Conservation (phyloP, 176 grass and related monocot genomes). For the Raddia distichophylla region DNA sequence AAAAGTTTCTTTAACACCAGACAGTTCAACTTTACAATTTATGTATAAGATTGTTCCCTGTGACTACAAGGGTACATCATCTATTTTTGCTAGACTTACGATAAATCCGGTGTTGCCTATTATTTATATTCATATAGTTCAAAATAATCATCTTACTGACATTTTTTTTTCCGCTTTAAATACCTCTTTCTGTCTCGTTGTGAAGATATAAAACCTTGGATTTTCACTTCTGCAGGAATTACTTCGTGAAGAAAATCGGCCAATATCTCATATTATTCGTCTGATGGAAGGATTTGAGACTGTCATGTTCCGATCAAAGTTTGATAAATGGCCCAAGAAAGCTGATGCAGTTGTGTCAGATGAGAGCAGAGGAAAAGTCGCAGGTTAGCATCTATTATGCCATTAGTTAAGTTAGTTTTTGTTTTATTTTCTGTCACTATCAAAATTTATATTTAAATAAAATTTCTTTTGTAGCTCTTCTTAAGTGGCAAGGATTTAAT, state of each 20-base stretch:
- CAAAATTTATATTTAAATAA: constrained; percentile 22
- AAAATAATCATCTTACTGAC: neutral
- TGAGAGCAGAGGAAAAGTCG: constrained; percentile 98
- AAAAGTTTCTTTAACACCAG: constrained; percentile 4
- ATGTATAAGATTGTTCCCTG: neutral
- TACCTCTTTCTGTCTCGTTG: neutral
- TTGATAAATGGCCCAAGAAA: constrained; percentile 92
- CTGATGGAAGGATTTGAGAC: constrained; percentile 99
- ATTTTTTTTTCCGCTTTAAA: neutral
- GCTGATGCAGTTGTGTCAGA: constrained; percentile 89
- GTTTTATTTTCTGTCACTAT: constrained; percentile 18
- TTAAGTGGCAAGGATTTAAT: constrained; percentile 96
- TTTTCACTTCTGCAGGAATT: constrained; percentile 68
- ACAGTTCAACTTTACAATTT: constrained; percentile 24
- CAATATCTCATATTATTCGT: constrained; percentile 78
- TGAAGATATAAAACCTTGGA: neutral
- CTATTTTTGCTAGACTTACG: neutral
- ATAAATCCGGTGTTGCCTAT: neutral
- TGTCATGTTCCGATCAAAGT: constrained; percentile 79
- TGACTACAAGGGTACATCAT: neutral
- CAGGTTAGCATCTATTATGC: constrained; percentile 57
- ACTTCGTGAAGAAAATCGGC: constrained; percentile 56
- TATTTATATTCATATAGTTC: neutral
- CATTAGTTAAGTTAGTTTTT: constrained; percentile 10
- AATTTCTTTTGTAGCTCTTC: constrained; percentile 64